Evolutionary conservation across 2,329 filamentous ascomycete genomes (phyloP), one percentile per base, ranked within the genome.

Genomic region (Macrophomina phaseolina): DNA sequence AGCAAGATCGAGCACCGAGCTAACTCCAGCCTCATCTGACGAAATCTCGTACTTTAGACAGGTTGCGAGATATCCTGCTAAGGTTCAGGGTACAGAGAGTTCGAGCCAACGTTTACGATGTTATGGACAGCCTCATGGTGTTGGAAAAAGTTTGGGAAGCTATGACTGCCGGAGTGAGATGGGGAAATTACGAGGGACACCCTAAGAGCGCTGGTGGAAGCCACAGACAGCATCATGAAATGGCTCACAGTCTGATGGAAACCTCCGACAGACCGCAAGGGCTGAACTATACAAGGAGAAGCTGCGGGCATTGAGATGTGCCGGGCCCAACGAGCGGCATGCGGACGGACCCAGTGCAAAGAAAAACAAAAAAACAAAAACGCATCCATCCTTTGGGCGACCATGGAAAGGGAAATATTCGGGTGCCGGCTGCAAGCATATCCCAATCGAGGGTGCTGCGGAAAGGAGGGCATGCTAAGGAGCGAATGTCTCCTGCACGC

Each of bases 271-370:
- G 30, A 40, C 18, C 9, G 28, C 40, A 46, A 46, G 42, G 23
- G 51, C 30, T 30, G 56, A 32, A 46, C 11, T 7, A 34, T 32
- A 8, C 40, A 23, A 48, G 16, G 56, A 36, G 42, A 48, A 45
- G 56, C 12, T 58, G 56, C 56, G 56, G 56, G 56, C 56, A 61
- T 61, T 61, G 56, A 61, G 45, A 61, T 12, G n/a, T 12, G 12
- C 30, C 3, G 40, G 8, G 23, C 23, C 28, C 18, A 28, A 12
- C 14, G 34, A 16, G 12, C 56, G 32, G 42, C 42, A 48, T 48
- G 49, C 45, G 32, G 23, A 23, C 23, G 23, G 23, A 23, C 23
- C 23, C 23, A 23, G 23, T 23, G 23, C 23, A 23, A 23, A 23
- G 30, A 45, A 16, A 48, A 23, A 12, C 30, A 45, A 46, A 42